Conservation (phyloP, 1,139 yeast genomes). For the Nakaseomyces glabratus region DNA sequence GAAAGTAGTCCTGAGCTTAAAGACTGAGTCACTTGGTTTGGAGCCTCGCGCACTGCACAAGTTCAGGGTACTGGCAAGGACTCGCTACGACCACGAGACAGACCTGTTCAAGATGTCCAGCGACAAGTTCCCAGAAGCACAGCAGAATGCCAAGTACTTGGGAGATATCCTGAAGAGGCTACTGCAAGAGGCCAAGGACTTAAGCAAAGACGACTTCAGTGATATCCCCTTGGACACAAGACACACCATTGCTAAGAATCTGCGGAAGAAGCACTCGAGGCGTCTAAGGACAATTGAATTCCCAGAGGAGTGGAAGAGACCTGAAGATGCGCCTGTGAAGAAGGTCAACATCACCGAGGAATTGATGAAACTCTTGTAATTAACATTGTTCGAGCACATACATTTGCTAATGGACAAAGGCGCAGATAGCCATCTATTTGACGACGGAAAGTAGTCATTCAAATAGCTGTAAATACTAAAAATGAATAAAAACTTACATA, state of each 20-base stretch:
- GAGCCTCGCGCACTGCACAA: constrained; percentile 53
- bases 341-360: constrained; percentile 19
- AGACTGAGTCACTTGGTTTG: constrained; percentile 48
- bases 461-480: too few species aligned
- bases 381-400: too few species aligned
- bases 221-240: constrained; percentile 81
- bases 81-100: constrained; percentile 57
- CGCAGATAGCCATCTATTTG: too few species aligned
- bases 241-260: constrained; percentile 43
- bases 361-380: constrained; percentile 1
- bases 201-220: constrained; percentile 47
- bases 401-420: too few species aligned
- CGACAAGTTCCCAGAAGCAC: constrained; percentile 59
- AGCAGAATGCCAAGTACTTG: constrained; percentile 75
- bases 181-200: constrained; percentile 55
- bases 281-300: constrained; percentile 37
- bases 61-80: constrained; percentile 68
- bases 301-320: constrained; percentile 83
- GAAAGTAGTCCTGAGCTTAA: constrained; percentile 55
- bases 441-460: too few species aligned
- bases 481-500: too few species aligned
- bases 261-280: constrained; percentile 34
- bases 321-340: constrained; percentile 51
- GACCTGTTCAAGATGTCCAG: constrained; percentile 55
- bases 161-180: constrained; percentile 56